phyloP scores from a whole-genome alignment of 2,329 filamentous ascomycete species.

The Colletotrichum viniferum region DNA sequence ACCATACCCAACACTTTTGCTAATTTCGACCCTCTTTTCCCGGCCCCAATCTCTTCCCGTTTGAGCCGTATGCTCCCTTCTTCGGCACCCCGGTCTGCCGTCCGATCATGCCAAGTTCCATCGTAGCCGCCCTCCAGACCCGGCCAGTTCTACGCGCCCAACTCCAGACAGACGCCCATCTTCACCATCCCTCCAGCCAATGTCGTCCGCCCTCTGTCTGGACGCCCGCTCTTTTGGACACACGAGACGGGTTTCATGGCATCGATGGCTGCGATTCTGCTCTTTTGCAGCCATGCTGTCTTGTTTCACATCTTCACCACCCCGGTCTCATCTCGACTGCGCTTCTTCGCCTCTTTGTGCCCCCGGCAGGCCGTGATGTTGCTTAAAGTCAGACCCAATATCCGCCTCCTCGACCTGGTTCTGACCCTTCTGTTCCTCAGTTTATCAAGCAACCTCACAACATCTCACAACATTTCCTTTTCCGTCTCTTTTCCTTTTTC shows the following conservation, averaged over 20 bases:
- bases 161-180: conserved; percentile 53
- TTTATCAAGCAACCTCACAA: conserved; percentile 20
- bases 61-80: neutral
- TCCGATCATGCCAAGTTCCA: conserved; percentile 16
- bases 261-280: conserved; percentile 28
- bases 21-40: conserved; percentile 32
- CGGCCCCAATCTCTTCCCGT: conserved; percentile 19
- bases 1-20: conserved; percentile 31
- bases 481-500: conserved; percentile 27
- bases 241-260: conserved; percentile 57
- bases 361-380: neutral
- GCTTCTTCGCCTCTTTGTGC: conserved; percentile 27
- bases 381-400: conserved; percentile 24
- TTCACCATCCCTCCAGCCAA: conserved; percentile 49
- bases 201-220: conserved; percentile 47
- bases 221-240: conserved; percentile 49
- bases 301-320: conserved; percentile 25
- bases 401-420: conserved; percentile 19
- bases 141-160: conserved; percentile 47
- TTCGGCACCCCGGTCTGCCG: conserved; percentile 13
- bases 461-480: conserved; percentile 27
- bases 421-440: conserved; percentile 22
- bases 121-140: conserved; percentile 24
- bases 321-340: conserved; percentile 23
- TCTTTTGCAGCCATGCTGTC: conserved; percentile 27